phyloP scores from a whole-genome alignment of 2,329 filamentous ascomycete species.

The Huntiella bhutanensis region DNA sequence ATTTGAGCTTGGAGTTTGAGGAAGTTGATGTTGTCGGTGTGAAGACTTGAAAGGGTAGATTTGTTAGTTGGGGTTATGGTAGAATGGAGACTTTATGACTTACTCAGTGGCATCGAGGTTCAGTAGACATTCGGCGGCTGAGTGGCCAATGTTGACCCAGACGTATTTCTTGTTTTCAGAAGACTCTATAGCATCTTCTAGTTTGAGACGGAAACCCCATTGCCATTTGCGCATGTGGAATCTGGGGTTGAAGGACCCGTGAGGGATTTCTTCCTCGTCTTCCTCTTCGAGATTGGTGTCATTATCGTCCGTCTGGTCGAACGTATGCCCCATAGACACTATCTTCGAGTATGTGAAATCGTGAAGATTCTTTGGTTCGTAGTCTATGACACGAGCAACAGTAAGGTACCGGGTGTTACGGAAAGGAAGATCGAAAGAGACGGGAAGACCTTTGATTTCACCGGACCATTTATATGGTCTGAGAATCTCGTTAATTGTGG shows the following conservation, averaged over 20 bases:
- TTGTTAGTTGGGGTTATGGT: slow-evolving; percentile 1
- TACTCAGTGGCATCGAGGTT: slow-evolving; percentile 29
- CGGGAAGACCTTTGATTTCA: no score
- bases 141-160: slow-evolving; percentile 50
- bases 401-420: slow-evolving; percentile 52
- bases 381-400: slow-evolving; percentile 64
- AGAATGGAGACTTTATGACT: background rate
- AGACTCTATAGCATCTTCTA: slow-evolving; percentile 44
- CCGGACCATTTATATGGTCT: no score
- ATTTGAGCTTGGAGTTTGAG: slow-evolving; percentile 45
- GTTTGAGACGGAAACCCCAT: slow-evolving; percentile 64
- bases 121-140: slow-evolving; percentile 29
- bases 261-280: slow-evolving; percentile 14
- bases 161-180: slow-evolving; percentile 13
- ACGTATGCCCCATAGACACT: slow-evolving; percentile 18
- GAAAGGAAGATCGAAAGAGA: slow-evolving; percentile 42
- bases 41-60: slow-evolving; percentile 28
- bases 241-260: background rate
- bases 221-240: slow-evolving; percentile 38
- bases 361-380: slow-evolving; percentile 47
- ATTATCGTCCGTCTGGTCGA: slow-evolving; percentile 29
- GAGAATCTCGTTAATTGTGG: slow-evolving; percentile 17
- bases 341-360: slow-evolving; percentile 43
- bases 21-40: slow-evolving; percentile 29
- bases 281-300: slow-evolving; percentile 16